Percentiles rank a stretch among this genome's conserved stretches.
Conservation (phyloP, 2,329 filamentous ascomycete species). For the Calonectria henricotiae region DNA sequence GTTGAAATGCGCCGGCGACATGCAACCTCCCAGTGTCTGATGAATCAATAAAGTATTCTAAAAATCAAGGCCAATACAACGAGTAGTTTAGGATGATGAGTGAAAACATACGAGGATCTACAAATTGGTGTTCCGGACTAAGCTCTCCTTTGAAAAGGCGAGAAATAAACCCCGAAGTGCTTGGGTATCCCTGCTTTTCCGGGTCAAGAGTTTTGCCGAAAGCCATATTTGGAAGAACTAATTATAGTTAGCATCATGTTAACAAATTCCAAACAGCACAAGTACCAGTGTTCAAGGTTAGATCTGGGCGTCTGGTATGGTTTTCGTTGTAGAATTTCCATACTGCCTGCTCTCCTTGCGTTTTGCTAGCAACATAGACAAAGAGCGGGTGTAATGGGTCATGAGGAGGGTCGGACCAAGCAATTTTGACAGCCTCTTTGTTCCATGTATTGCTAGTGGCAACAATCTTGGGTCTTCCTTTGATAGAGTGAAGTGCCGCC, state of each 20-base stretch:
- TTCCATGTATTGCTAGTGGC: constrained; percentile 56
- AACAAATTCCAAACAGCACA: not conserved
- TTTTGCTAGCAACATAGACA: constrained; percentile 59
- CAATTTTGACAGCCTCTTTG: constrained; percentile 53
- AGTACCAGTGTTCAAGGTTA: constrained; percentile 46
- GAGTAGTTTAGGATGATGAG: fast-evolving
- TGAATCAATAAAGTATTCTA: constrained; percentile 65
- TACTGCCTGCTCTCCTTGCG: constrained; percentile 54
- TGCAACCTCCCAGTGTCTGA: constrained; percentile 69
- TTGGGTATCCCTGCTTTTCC: constrained; percentile 42
- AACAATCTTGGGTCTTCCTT: constrained; percentile 2
- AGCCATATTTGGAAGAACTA: constrained; percentile 50
- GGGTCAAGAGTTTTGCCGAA: constrained; percentile 45
- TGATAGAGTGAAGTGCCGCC: constrained; percentile 5
- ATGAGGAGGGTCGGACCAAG: constrained; percentile 58
- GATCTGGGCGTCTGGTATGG: constrained; percentile 45
- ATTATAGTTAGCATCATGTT: not conserved
- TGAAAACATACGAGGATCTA: constrained; percentile 10
- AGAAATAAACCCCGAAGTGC: constrained; percentile 41
- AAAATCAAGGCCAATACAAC: not conserved
- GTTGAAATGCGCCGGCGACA: constrained; percentile 66
- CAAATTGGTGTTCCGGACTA: not conserved
- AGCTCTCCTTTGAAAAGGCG: constrained; percentile 43
- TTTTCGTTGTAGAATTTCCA: constrained; percentile 56
- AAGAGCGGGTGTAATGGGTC: constrained; percentile 43